Evolutionary conservation across 352 stramenopile genomes (phyloP), one percentile per base, ranked within the genome.

Genomic region (Phytopythium boreale): DNA sequence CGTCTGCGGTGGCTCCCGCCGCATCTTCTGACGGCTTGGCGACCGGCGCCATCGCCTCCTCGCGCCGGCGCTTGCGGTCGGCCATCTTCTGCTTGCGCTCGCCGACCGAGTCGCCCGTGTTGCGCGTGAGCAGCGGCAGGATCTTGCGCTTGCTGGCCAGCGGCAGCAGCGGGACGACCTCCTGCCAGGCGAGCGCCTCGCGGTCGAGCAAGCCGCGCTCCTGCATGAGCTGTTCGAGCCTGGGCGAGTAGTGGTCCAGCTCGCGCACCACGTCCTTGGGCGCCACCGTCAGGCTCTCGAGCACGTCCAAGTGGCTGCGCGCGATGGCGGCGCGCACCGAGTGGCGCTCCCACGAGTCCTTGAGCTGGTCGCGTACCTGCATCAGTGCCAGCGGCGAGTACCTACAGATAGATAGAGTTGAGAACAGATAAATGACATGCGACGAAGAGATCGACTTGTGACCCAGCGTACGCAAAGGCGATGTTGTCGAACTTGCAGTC

Each of bases 401-500:
- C 61, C 77, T 59, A 77, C 56, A 27, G 58, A 67, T 67, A 74
- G 87, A 26, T 84, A 53, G 26, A 2, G 5, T 36, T 46, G 19
- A 3, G 34, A 39, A 14, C 34, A 2, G 60, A 11, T 41, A 66
- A 20, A 59, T 4, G 52, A 4, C 7, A n/a, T 2, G 15, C 26
- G 41, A 7, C 36, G 7, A 19, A 11, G 15, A 20, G 15, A n/a
- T 41, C 27, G 29, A 57, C 17, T n/a, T 22, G 36, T 60, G 24
- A 20, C 17, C 22, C 41, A 17, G 80, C 63, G 59, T 71, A 89
- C 59, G 82, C 61, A 56, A 98, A 96, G 41, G 76, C 19, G 34
- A 98, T 68, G 69, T 93, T 84, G 17, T 88, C 78, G 72, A 98
- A 99, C 49, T 84, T 77, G 75, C 98, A 99, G 66, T 98, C 86